Evolutionary conservation across 176 grass and related monocot species (phyloP).

Genomic region (Areca catechu): DNA sequence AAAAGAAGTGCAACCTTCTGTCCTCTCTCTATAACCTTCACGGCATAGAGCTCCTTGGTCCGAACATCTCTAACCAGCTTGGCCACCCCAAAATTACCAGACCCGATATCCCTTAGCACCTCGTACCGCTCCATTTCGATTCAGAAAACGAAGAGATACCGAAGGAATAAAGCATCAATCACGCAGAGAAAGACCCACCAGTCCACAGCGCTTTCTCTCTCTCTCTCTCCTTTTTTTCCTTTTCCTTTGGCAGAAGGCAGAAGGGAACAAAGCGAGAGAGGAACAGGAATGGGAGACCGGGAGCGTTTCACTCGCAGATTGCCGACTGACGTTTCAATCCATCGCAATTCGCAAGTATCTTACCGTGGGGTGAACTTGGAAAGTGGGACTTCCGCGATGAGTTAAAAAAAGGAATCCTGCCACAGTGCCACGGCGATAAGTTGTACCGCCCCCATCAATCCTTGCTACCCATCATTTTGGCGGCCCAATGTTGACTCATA

Average conservation of each 20-base stretch:
- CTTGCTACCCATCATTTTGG: too few relatives aligned
- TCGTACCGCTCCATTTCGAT: slow-evolving; percentile 71
- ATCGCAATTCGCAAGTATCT: background rate
- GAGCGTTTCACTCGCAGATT: background rate
- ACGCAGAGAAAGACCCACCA: background rate
- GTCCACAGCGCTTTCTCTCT: background rate
- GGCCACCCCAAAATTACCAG: slow-evolving; percentile 93
- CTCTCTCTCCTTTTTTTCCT: too few relatives aligned
- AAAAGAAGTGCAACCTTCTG: slow-evolving; percentile 39
- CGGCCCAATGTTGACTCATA: too few relatives aligned
- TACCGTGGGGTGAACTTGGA: background rate
- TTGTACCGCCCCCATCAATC: too few relatives aligned
- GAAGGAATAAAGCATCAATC: too few relatives aligned
- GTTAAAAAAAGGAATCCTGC: background rate
- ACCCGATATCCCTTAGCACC: slow-evolving; percentile 85
- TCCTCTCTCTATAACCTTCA: slow-evolving; percentile 94
- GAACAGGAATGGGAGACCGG: background rate
- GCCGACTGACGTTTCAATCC: background rate
- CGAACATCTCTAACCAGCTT: slow-evolving; percentile 75
- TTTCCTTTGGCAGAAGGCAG: background rate
- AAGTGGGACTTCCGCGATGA: background rate
- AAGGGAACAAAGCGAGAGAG: background rate
- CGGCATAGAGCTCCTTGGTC: slow-evolving; percentile 80
- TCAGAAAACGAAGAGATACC: background rate
- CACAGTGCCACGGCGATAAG: too few relatives aligned